phyloP scores from a whole-genome alignment of 768 basidiomycete genomes.

The Ephemerocybe angulata region DNA sequence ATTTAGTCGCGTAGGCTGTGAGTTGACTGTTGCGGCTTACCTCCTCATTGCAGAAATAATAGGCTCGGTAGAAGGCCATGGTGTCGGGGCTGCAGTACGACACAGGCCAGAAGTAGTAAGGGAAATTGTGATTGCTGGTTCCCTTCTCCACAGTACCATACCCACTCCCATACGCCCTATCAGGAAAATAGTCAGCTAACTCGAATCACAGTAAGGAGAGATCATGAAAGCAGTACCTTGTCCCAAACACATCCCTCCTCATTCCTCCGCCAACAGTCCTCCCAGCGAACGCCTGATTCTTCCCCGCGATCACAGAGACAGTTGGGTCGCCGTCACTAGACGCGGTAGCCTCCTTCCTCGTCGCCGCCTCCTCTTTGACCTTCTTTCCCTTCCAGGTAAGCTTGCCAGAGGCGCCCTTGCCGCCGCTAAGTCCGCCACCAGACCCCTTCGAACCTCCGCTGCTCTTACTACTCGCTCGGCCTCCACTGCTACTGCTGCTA shows the following conservation, averaged over 20 bases:
- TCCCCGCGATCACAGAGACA: background rate
- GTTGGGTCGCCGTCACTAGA: background rate
- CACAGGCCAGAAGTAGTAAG: constrained; percentile 66
- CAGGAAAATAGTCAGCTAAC: background rate
- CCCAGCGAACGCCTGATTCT: background rate
- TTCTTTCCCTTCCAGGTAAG: too few relatives aligned
- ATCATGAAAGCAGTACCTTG: background rate
- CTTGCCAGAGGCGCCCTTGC: too few relatives aligned
- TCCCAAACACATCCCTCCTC: background rate
- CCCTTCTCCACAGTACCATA: background rate
- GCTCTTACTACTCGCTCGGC: too few relatives aligned
- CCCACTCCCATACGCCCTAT: background rate
- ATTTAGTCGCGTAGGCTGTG: too few relatives aligned
- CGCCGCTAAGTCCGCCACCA: too few relatives aligned
- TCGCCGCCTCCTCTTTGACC: too few relatives aligned
- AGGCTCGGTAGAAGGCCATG: background rate
- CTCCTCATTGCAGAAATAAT: background rate
- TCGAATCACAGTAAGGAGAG: background rate
- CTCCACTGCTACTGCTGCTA: too few relatives aligned
- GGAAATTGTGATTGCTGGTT: constrained; percentile 56
- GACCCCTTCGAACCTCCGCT: too few relatives aligned
- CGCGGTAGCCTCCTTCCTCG: too few relatives aligned
- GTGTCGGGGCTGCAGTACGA: background rate
- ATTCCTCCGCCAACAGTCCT: background rate
- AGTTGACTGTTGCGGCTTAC: too few relatives aligned